phyloP scores from a whole-genome alignment of 2,329 filamentous ascomycete species.

The Penicillium occitanis region DNA sequence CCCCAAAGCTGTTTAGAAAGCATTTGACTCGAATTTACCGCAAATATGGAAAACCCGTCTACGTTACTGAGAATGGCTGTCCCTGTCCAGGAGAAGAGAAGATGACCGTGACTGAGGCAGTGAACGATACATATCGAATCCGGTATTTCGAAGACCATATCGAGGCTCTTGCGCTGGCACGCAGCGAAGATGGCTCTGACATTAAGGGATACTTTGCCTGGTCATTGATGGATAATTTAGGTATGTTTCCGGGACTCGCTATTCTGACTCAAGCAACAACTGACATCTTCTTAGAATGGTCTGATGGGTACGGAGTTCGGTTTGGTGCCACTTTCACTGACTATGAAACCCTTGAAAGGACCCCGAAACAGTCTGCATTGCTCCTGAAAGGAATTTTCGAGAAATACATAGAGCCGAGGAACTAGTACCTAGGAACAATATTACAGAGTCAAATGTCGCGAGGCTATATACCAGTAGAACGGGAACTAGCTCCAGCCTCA shows the following conservation, averaged over 20 bases:
- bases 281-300: constrained; percentile 28
- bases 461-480: neutral
- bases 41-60: constrained; percentile 28
- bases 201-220: constrained; percentile 37
- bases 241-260: constrained; percentile 26
- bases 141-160: constrained; percentile 43
- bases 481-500: neutral
- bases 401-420: constrained; percentile 8
- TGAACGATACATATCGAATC: constrained; percentile 40
- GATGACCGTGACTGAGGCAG: constrained; percentile 38
- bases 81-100: constrained; percentile 36
- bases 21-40: constrained; percentile 28
- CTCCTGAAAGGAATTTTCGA: constrained; percentile 26
- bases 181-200: constrained; percentile 26
- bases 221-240: constrained; percentile 35
- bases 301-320: constrained; percentile 29
- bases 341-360: constrained; percentile 30
- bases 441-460: neutral
- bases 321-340: constrained; percentile 32
- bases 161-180: constrained; percentile 37
- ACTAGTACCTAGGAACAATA: neutral
- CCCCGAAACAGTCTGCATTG: constrained; percentile 30
- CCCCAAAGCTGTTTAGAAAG: constrained; percentile 28
- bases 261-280: neutral
- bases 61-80: constrained; percentile 34